Conservation (phyloP, 306 rosid genomes). For the Vigna reflexopilosa region DNA sequence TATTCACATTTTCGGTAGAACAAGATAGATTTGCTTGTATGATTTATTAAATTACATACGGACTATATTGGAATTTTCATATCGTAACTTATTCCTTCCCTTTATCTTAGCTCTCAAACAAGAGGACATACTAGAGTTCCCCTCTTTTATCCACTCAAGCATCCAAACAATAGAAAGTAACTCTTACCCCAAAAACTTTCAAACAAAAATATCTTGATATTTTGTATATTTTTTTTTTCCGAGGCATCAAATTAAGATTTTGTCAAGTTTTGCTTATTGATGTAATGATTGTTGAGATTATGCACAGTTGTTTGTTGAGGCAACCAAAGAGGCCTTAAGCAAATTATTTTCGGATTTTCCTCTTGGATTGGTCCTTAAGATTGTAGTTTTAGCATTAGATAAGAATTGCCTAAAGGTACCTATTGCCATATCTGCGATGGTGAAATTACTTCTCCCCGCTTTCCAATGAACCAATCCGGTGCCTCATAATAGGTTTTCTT, state of each 20-base stretch:
- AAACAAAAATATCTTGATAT: slow-evolving; percentile 2
- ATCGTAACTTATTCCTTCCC: slow-evolving; percentile 1
- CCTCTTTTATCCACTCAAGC: not conserved
- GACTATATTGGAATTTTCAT: not conserved
- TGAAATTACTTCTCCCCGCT: too few species aligned
- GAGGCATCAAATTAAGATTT: not conserved
- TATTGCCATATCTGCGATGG: too few species aligned
- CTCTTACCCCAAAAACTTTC: not conserved
- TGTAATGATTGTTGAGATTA: not conserved
- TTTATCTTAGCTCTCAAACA: slow-evolving; percentile 15
- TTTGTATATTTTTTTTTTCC: not conserved
- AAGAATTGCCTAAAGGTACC: too few species aligned
- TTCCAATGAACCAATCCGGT: too few species aligned
- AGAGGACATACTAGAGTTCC: not conserved
- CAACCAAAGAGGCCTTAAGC: not conserved
- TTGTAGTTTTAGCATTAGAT: too few species aligned
- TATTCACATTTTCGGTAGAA: not conserved
- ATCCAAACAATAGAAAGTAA: slow-evolving; percentile 11
- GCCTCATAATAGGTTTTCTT: too few species aligned
- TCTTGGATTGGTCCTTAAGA: too few species aligned
- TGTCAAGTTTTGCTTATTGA: not conserved
- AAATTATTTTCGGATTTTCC: not conserved
- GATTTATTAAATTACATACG: not conserved
- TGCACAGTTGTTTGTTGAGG: not conserved
- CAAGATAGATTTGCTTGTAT: not conserved